Percentiles rank a stretch among this genome's conserved stretches.
Conservation (phyloP, 2,329 filamentous ascomycete species). For the Juglanconis oblonga region DNA sequence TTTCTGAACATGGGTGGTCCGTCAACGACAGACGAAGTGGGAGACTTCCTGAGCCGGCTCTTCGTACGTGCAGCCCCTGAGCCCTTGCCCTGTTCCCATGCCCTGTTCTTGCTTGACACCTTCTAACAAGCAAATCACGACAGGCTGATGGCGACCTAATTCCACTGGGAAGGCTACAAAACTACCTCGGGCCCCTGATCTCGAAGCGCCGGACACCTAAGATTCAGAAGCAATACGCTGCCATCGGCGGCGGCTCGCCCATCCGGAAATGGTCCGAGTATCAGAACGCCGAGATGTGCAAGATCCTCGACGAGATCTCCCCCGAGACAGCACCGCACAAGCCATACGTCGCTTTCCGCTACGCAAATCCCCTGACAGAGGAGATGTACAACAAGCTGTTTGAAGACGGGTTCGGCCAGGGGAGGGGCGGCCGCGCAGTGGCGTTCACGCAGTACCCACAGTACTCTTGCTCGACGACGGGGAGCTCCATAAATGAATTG, state of each 20-base stretch:
- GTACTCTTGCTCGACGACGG: slow-evolving; percentile 96
- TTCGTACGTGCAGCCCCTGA: slow-evolving; percentile 62
- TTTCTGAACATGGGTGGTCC: slow-evolving; percentile 99
- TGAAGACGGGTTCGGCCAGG: slow-evolving; percentile 84
- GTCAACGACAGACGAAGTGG: slow-evolving; percentile 82
- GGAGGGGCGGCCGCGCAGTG: slow-evolving; percentile 87
- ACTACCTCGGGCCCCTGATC: slow-evolving; percentile 86
- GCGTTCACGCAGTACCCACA: slow-evolving; percentile 98
- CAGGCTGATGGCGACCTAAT: slow-evolving; percentile 92
- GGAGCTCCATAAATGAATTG: slow-evolving; percentile 91
- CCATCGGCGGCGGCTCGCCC: slow-evolving; percentile 94
- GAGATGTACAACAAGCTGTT: slow-evolving; percentile 84
- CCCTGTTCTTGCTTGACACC: not conserved
- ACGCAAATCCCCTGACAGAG: slow-evolving; percentile 89
- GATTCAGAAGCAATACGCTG: slow-evolving; percentile 92
- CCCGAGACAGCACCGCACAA: slow-evolving; percentile 95
- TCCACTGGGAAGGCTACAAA: slow-evolving; percentile 87
- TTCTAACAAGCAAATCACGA: slow-evolving; percentile 3
- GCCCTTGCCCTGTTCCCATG: slow-evolving; percentile 8
- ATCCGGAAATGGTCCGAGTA: slow-evolving; percentile 98
- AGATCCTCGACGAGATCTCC: slow-evolving; percentile 84
- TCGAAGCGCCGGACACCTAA: slow-evolving; percentile 86
- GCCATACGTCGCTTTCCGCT: slow-evolving; percentile 95
- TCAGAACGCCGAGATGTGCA: slow-evolving; percentile 94
- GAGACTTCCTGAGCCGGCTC: slow-evolving; percentile 82